Base-by-base conservation (phyloP, 2,329 filamentous ascomycete species). In the Talaromyces funiculosus region DNA sequence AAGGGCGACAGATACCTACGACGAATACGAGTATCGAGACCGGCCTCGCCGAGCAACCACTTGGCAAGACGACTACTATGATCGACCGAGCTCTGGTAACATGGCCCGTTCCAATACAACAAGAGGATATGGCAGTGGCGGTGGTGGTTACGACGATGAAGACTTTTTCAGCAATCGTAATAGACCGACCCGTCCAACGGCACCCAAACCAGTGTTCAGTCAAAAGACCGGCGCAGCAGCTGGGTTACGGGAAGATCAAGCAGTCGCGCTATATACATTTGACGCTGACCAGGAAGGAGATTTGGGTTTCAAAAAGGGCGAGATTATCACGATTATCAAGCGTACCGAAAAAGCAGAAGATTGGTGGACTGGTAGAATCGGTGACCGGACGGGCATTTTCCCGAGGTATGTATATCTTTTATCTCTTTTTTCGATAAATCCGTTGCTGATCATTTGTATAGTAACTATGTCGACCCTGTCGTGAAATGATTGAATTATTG, bases 291-390 rank as follows among this genome's bases (percentile, higher is more conserved):
- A 97, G 74, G 86, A 91, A 0, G 93, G 93, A 4, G 93, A 99
- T 73, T 74, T 97, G 60, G 90, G 88, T 0, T 99, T 99, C 78
- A 96, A 96, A 80, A 99, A 99, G 81, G 94, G 94, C 20, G 94
- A 99, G 31, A 76, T 97, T 60, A 97, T 99, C 66, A 97, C 92
- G 0, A 92, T 99, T 61, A 74, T 96, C 61, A 97, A 99, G 80
- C 89, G 90, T 75, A 97, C 93, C 4, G 90, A 97, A 4, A 97
- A 89, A 67, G 89, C 90, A 61, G 92, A 92, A 61, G 93, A 97
- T 74, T 97, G 93, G 93, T 97, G 93, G 94, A 97, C 93, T 18
- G 94, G 94, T 26, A 88, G 89, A 76, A 87, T 97, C 69, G 92
- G 92, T 31, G 84, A 86, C 65, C 84, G 86, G 67, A 90, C 92